Percentiles rank a stretch among this genome's conserved stretches.
These are phyloP conservation scores for Carex kokanica DNA, from an alignment of 176 grass and related monocot species.

Conservation along the genomic window DNA sequence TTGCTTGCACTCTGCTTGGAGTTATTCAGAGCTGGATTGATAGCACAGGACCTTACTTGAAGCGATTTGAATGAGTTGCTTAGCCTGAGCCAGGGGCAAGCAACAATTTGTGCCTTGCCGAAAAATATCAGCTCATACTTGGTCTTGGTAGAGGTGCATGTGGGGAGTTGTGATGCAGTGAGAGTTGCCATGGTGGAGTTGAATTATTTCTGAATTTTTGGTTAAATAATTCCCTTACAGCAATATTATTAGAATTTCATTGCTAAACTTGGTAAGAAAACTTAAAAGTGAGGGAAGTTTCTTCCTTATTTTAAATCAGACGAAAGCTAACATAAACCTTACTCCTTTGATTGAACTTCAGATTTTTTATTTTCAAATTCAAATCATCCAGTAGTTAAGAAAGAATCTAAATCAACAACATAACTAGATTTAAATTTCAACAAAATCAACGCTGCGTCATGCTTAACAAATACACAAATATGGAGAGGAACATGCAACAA, in stretches of 20 bases:
- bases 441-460: background rate
- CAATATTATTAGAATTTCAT: background rate
- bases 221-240: background rate
- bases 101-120: background rate
- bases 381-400: background rate
- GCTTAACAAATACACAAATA: background rate
- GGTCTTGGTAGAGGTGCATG: background rate
- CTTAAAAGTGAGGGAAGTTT: background rate
- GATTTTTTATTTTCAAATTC: background rate
- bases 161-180: constrained; percentile 40
- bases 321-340: background rate
- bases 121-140: constrained; percentile 22
- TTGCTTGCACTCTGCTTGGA: background rate
- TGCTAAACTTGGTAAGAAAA: background rate
- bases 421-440: background rate
- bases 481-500: background rate
- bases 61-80: too few relatives aligned
- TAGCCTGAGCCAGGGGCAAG: too few relatives aligned
- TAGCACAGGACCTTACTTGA: constrained; percentile 5
- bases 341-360: background rate
- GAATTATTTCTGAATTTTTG: background rate
- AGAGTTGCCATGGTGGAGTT: constrained; percentile 42
- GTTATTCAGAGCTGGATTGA: background rate
- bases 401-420: background rate
- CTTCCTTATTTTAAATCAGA: background rate